Evolutionary conservation across 108 stramenopile species (phyloP), one percentile per base, ranked within the genome.

Genomic region (Nitzschia putrida): DNA sequence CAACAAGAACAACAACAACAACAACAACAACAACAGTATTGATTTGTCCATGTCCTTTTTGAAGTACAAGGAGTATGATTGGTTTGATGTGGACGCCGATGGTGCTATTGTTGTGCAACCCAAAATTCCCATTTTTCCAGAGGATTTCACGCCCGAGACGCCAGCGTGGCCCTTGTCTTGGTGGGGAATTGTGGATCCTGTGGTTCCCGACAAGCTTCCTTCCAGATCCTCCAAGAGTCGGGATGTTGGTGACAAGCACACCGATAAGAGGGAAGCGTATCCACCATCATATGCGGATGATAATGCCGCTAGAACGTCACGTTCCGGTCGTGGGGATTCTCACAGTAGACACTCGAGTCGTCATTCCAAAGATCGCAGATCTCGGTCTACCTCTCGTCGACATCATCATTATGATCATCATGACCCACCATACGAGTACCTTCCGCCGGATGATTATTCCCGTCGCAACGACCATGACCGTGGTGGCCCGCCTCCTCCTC

Each of bases 171-270:
- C 85, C 9, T 58, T 86, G 54, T 80, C 78, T 13, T 86, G 85
- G 85, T 86, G 85, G 85, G 85, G 85, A 13, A 80, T 86, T 58
- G 85, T 81, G 0, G 85, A 86, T 69, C 85, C 85, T 24, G 59
- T 71, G 22, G 34, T 67, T 2, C 66, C 45, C 8, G 73, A 60
- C 29, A 34, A 34, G 3, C 3, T 4, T 4, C 29, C 29, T 34
- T 34, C 29, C 29, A 34, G 29, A 34, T 34, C 29, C 4, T 4
- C 29, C 4, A 34, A 4, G 29, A n/a, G n/a, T n/a, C n/a, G n/a
- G n/a, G n/a, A n/a, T n/a, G n/a, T n/a, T n/a, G 29, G 4, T 34
- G 29, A 4, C 20, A 55, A 55, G 8, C 12, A 24, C 1, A 3
- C 23, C 20, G 6, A 21, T 23, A 8, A 1, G 2, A 24, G 6